Percentiles rank a stretch among this genome's conserved stretches.
phyloP scores from a whole-genome alignment of 164 flowering plant species.

The Macadamia integrifolia region DNA sequence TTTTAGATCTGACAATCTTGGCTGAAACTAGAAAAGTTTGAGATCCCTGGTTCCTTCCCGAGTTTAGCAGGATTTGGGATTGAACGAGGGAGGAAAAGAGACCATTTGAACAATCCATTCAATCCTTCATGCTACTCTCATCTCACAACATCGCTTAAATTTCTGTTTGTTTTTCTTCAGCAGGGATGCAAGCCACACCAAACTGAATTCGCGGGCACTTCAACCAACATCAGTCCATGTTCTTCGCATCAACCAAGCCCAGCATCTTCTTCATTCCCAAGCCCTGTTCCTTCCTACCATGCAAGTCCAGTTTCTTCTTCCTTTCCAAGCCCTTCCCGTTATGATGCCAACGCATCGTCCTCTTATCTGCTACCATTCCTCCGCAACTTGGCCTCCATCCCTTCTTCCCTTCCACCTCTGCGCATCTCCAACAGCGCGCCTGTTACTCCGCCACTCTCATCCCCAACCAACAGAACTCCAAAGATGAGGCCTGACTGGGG shows the following conservation, averaged over 20 bases:
- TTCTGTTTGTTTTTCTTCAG: background rate
- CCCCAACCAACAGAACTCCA: slow-evolving; percentile 67
- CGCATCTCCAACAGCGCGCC: slow-evolving; percentile 95
- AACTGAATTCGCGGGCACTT: slow-evolving; percentile 46
- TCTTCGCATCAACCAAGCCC: slow-evolving; percentile 82
- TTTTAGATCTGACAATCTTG: too few species aligned
- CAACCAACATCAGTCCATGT: slow-evolving; percentile 55
- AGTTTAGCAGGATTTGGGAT: too few species aligned
- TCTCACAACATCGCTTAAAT: too few species aligned
- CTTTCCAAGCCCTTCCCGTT: slow-evolving; percentile 75
- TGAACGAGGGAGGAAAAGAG: too few species aligned
- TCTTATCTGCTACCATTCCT: slow-evolving; percentile 70
- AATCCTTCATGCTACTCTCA: too few species aligned
- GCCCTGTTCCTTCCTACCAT: slow-evolving; percentile 80
- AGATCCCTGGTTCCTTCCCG: too few species aligned
- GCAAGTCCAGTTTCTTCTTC: slow-evolving; percentile 84
- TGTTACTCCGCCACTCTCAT: slow-evolving; percentile 85
- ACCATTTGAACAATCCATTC: too few species aligned
- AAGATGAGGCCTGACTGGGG: slow-evolving; percentile 52
- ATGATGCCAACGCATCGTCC: slow-evolving; percentile 43
- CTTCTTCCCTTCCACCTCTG: slow-evolving; percentile 65
- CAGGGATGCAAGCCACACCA: slow-evolving; percentile 73
- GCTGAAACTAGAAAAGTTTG: too few species aligned
- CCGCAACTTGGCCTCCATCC: slow-evolving; percentile 55
- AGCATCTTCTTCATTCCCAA: slow-evolving; percentile 59